A percentile compares a stretch with the other conserved stretches of the same genome.
phyloP scores from a whole-genome alignment of 108 stramenopile species.

The Epithemia pelagica region DNA sequence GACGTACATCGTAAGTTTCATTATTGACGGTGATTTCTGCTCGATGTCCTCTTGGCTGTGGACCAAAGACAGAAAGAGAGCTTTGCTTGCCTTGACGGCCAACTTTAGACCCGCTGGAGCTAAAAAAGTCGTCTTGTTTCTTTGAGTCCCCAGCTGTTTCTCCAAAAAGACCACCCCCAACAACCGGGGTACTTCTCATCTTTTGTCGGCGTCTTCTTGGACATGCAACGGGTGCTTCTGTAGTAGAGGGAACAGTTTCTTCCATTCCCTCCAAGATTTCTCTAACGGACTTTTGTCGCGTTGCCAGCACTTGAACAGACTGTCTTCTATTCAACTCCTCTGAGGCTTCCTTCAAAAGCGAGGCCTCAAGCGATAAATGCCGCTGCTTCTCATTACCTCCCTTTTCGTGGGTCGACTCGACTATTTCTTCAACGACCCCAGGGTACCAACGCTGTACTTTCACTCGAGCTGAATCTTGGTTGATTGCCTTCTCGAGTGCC shows the following conservation, averaged over 20 bases:
- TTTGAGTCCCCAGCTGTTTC: background rate
- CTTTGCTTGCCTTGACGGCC: too few species aligned
- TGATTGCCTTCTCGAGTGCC: slow-evolving; percentile 28
- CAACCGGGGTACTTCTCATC: slow-evolving; percentile 91
- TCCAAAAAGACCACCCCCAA: slow-evolving; percentile 20
- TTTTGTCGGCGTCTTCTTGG: slow-evolving; percentile 37
- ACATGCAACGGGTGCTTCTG: slow-evolving; percentile 23
- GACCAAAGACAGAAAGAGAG: too few species aligned
- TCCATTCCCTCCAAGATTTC: slow-evolving; percentile 29
- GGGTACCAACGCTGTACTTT: slow-evolving; percentile 78
- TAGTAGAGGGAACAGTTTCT: background rate
- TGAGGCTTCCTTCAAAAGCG: slow-evolving; percentile 44
- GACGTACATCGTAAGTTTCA: slow-evolving; percentile 54
- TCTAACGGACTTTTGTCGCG: slow-evolving; percentile 46
- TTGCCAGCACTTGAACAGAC: slow-evolving; percentile 35
- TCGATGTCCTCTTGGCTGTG: too few species aligned
- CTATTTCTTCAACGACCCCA: slow-evolving; percentile 61
- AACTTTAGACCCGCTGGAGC: too few species aligned
- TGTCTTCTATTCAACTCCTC: slow-evolving; percentile 38
- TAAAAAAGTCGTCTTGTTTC: too few species aligned
- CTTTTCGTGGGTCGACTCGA: slow-evolving; percentile 16
- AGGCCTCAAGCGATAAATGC: slow-evolving; percentile 17
- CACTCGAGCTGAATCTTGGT: slow-evolving; percentile 50
- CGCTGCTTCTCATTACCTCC: too few species aligned
- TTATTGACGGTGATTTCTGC: slow-evolving; percentile 65